Evolutionary conservation across 2,329 filamentous ascomycete species (phyloP), one percentile per base, ranked within the genome.

Genomic region (Aureobasidium sp.): DNA sequence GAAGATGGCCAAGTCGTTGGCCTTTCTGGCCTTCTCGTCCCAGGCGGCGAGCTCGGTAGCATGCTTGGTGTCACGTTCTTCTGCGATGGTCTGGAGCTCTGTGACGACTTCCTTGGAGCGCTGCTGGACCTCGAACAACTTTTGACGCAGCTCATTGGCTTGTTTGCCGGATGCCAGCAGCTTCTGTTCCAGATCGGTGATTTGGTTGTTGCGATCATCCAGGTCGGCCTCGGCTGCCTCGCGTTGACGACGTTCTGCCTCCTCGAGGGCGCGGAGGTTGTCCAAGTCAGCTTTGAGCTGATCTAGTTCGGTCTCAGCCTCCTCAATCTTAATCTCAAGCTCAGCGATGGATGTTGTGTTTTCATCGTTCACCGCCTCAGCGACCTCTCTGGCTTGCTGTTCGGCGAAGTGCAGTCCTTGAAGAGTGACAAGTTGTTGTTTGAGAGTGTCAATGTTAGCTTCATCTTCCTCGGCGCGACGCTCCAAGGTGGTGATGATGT

Each of bases 141-240:
- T 80, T 60, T 75, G 73, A 3, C 78, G 77, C 29, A 80, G 72
- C 65, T 78, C 73, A 35, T 80, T 79, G n/a, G 77, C 76, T 63
- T 78, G 72, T 17, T 75, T 69, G 44, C 78, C 77, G n/a, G 70
- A 67, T 22, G 74, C 70, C 24, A 74, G 72, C 5, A 79, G 67
- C 60, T 74, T 74, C 27, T 70, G 58, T 22, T 76, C 72, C 24
- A 79, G 70, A 7, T 73, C 72, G 5, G 73, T 74, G 47, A 80
- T 73, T 60, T 75, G 68, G 8, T 68, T 70, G 59, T 77, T 75
- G 27, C 73, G 72, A 12, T 75, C 72, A 37, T 79, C 77, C 1
- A 80, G 70, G 27, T 73, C 74, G 11, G 67, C 67, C 66, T 79
- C 76, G 3, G 76, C 77, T 22, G 72, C 69, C 62, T 79, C 75